These are phyloP conservation scores for Amaranthus cruentus DNA, from an alignment of 148 eudicot species.

Conservation along the genomic window DNA sequence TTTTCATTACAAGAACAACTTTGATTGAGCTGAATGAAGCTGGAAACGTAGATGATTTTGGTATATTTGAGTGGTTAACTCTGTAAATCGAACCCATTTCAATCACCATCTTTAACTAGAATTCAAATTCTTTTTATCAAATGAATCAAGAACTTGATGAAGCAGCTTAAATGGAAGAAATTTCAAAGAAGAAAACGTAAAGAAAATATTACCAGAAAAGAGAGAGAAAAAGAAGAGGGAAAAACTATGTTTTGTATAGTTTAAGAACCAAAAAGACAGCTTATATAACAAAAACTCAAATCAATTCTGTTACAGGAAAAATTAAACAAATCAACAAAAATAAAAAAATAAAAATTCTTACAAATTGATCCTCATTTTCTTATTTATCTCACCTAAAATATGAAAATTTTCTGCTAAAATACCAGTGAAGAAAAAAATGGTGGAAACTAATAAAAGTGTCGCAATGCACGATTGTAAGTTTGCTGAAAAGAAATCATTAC, in stretches of 20 bases:
- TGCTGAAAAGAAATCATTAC: not conserved
- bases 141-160: not conserved
- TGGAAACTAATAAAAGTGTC: not conserved
- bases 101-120: slow-evolving; percentile 17
- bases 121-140: not conserved
- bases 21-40: slow-evolving; percentile 46
- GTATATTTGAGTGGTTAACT: slow-evolving; percentile 50
- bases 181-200: not conserved
- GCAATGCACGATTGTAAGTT: not conserved
- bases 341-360: too few species aligned
- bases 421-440: not conserved
- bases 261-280: not conserved
- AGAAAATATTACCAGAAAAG: not conserved
- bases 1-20: slow-evolving; percentile 56
- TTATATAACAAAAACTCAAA: too few species aligned
- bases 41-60: slow-evolving; percentile 41
- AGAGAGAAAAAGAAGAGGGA: not conserved
- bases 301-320: too few species aligned
- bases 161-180: not conserved
- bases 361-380: not conserved
- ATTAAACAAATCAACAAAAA: too few species aligned
- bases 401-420: not conserved
- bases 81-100: slow-evolving; percentile 53
- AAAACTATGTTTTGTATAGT: not conserved
- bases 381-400: not conserved